These are phyloP conservation scores for Yarrowia sp. DNA, from an alignment of 805 yeast species.

Conservation along the genomic window DNA sequence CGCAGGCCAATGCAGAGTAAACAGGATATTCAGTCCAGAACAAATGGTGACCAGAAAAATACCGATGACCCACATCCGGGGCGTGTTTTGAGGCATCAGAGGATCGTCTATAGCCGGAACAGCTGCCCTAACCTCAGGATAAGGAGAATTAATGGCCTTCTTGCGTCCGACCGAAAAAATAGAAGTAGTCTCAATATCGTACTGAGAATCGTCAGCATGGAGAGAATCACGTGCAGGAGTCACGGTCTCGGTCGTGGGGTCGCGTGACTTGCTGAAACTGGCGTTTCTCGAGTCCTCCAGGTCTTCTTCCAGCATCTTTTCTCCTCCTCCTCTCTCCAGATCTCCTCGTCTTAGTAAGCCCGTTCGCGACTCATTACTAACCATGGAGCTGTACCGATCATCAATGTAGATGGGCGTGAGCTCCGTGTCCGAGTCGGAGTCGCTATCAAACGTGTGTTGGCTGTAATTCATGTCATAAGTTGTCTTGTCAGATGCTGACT, in stretches of 20 bases:
- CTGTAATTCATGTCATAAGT: background rate
- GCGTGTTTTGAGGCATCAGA: slow-evolving; percentile 47
- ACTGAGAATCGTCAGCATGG: background rate
- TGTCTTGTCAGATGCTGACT: too few species aligned
- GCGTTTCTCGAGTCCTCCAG: background rate
- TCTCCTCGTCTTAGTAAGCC: background rate
- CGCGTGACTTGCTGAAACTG: background rate
- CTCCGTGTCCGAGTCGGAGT: slow-evolving; percentile 12
- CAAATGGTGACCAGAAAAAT: slow-evolving; percentile 54
- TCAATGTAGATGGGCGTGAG: slow-evolving; percentile 13
- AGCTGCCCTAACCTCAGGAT: slow-evolving; percentile 64
- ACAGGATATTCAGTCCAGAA: slow-evolving; percentile 56
- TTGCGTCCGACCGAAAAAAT: background rate
- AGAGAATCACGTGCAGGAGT: background rate
- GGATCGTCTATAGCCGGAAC: slow-evolving; percentile 59
- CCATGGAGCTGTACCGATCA: slow-evolving; percentile 3
- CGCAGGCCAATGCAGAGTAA: slow-evolving; percentile 56
- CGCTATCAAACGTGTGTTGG: background rate
- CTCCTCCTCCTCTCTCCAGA: background rate
- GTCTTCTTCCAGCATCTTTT: background rate
- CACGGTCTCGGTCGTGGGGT: background rate
- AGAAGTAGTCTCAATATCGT: background rate
- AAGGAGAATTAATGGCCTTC: slow-evolving; percentile 46
- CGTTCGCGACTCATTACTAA: background rate
- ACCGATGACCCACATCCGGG: slow-evolving; percentile 55